phyloP scores from a whole-genome alignment of 2,329 filamentous ascomycete genomes.

The Sporothrix pallida region DNA sequence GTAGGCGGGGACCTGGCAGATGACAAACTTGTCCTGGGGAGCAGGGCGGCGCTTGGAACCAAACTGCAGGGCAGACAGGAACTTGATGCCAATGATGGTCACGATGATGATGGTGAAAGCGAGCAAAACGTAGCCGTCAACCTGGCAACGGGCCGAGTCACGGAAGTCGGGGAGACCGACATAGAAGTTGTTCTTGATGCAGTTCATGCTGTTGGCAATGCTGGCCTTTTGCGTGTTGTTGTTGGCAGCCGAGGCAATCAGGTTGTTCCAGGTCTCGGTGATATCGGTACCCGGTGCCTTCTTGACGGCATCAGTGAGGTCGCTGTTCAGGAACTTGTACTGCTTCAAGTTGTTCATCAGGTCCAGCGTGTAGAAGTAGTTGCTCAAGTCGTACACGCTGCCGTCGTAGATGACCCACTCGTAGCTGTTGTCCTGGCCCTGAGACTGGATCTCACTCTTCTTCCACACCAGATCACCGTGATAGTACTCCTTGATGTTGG shows the following conservation, averaged over 20 bases:
- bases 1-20: slow-evolving; percentile 96
- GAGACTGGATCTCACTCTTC: slow-evolving; percentile 59
- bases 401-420: slow-evolving; percentile 81
- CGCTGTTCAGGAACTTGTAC: slow-evolving; percentile 75
- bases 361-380: slow-evolving; percentile 83
- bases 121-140: slow-evolving; percentile 90
- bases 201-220: slow-evolving; percentile 73
- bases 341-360: slow-evolving; percentile 57
- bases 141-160: slow-evolving; percentile 73
- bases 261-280: slow-evolving; percentile 65
- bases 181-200: slow-evolving; percentile 83
- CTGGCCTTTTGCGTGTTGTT: slow-evolving; percentile 58
- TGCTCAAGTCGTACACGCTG: slow-evolving; percentile 83
- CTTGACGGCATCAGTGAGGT: slow-evolving; percentile 71
- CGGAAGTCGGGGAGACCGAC: slow-evolving; percentile 86
- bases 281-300: slow-evolving; percentile 82
- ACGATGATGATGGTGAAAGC: slow-evolving; percentile 86
- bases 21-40: slow-evolving; percentile 97
- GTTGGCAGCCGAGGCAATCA: slow-evolving; percentile 58
- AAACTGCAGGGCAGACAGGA: slow-evolving; percentile 89
- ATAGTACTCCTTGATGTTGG: slow-evolving; percentile 82
- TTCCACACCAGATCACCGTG: slow-evolving; percentile 84
- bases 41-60: slow-evolving; percentile 87
- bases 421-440: slow-evolving; percentile 71
- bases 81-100: slow-evolving; percentile 81